phyloP scores from a whole-genome alignment of 1,139 yeast species.

The Magnusiomyces paraingens region DNA sequence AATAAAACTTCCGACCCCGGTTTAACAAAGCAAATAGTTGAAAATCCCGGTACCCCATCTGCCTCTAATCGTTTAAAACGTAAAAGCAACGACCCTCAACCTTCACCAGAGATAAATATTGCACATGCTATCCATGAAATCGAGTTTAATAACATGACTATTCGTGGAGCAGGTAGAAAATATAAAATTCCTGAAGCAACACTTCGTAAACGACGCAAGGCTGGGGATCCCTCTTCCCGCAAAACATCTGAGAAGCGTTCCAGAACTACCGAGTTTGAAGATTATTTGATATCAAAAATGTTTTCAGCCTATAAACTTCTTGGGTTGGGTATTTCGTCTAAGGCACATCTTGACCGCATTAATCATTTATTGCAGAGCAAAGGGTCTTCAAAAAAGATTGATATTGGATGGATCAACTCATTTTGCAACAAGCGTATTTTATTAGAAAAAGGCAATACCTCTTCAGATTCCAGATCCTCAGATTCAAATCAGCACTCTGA shows the following conservation, averaged over 20 bases:
- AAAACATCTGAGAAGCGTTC: neutral
- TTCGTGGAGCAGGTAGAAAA: conserved; percentile 5
- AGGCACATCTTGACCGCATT: neutral
- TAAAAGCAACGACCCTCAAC: neutral
- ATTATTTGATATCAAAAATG: neutral
- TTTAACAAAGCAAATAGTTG: neutral
- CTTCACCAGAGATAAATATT: neutral
- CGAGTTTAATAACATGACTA: conserved; percentile 6
- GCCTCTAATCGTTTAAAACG: neutral
- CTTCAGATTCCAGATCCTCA: neutral
- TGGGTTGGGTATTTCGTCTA: neutral
- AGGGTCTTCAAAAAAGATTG: neutral
- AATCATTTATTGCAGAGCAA: neutral
- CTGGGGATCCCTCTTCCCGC: neutral
- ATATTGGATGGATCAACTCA: neutral
- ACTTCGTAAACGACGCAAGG: conserved; percentile 4
- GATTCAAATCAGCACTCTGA: neutral
- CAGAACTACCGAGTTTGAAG: neutral
- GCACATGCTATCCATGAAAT: conserved; percentile 4
- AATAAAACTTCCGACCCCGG: neutral
- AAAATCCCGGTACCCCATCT: neutral
- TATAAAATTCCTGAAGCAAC: conserved; percentile 6
- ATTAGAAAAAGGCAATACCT: neutral
- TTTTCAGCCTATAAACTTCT: neutral
- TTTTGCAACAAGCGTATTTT: neutral